Evolutionary conservation across 352 stramenopile genomes (phyloP), one percentile per base, ranked within the genome.

Genomic region (Phytophthora agathidicida): DNA sequence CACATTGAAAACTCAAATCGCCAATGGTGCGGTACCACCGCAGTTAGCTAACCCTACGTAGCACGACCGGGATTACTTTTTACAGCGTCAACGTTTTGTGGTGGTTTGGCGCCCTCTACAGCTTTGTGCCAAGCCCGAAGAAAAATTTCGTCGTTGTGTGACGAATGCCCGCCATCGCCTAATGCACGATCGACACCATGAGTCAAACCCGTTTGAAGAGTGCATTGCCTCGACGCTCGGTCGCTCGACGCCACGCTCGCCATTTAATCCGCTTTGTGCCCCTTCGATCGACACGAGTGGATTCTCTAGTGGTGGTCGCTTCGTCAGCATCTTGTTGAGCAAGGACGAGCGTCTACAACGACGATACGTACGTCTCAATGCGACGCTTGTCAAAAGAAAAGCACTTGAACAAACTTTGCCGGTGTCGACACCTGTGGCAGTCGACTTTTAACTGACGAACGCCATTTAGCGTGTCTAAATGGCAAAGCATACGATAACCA

Each of bases 261-360:
- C 37, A 19, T 42, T n/a, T 66, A 55, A 55, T 66, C 57, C 39
- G 38, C 32, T 50, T 43, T 44, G 49, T 61, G 41, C 35, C 58
- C 31, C 50, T 67, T 62, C 58, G 42, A 61, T 67, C 46, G 58
- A 61, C 58, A 50, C 22, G 43, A 61, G 17, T 67, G 58, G 58
- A 66, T 66, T 67, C 47, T 65, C 33, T 23, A 24, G 22, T 11
- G 28, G 28, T 38, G 39, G 23, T 47, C 51, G 26, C 10, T 56
- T 46, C 35, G 35, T 48, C 30, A 11, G 31, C 14, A 45, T 24
- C 22, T 57, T 23, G 30, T 42, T 54, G 52, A 61, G 52, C 41
- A 32, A 53, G 39, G 41, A 24, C 51, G 17, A 37, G 24, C 13
- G 36, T 28, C 26, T 19, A 58, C 49, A 27, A 26, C 31, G 22